phyloP scores from a whole-genome alignment of 2,329 filamentous ascomycete species.

The Penicillium sp. region DNA sequence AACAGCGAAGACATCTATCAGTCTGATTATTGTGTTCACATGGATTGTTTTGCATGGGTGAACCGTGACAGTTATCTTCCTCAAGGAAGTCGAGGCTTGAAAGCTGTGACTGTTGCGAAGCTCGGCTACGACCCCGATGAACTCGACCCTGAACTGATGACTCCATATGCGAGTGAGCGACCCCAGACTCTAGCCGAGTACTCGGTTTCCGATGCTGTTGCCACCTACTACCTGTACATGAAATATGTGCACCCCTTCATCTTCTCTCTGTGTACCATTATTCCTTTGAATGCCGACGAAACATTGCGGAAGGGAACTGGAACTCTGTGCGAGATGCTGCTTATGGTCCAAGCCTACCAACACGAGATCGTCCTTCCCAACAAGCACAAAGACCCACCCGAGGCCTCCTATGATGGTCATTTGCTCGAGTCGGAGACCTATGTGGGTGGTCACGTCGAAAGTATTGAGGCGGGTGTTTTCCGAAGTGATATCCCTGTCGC shows the following conservation, averaged over 20 bases:
- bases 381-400: conserved; percentile 85
- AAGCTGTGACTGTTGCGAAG: conserved; percentile 96
- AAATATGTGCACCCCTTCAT: conserved; percentile 99
- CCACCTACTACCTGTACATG: conserved; percentile 99
- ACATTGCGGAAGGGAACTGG: conserved; percentile 92
- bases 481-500: conserved; percentile 91
- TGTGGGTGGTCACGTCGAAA: conserved; percentile 96
- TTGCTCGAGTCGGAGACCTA: conserved; percentile 95
- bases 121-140: conserved; percentile 98
- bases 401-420: conserved; percentile 95
- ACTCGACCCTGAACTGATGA: conserved; percentile 96
- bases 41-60: conserved; percentile 99
- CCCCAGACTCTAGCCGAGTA: conserved; percentile 95
- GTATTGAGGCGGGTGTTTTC: conserved; percentile 97
- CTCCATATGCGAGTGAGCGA: conserved; percentile 75
- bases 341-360: conserved; percentile 97
- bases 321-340: conserved; percentile 97
- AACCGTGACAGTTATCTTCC: conserved; percentile 97
- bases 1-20: conserved; percentile 95
- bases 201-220: conserved; percentile 96
- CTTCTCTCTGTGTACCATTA: conserved; percentile 94
- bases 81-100: conserved; percentile 92
- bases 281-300: conserved; percentile 88
- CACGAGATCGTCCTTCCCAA: conserved; percentile 90
- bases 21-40: conserved; percentile 91